Base-by-base conservation (phyloP, 2,329 filamentous ascomycete genomes). In the Aspergillus japonicus region DNA sequence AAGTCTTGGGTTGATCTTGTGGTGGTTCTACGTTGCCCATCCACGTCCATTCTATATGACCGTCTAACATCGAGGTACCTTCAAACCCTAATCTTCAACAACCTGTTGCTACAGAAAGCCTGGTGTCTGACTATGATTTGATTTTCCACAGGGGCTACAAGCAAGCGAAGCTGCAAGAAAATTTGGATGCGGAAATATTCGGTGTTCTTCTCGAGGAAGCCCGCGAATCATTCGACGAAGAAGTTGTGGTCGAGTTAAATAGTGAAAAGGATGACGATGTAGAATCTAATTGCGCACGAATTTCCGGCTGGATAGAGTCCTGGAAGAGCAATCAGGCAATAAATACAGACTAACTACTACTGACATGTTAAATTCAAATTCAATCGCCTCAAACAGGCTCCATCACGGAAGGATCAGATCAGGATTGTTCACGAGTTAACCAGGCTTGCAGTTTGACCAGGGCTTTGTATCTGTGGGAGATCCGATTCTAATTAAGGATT, bases 111-210 rank as follows among this genome's bases (percentile, higher is more conserved):
- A 2, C 53, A 19, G 10, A 42, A 49, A 51, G 29, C 31, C 52
- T 62, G 57, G 59, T 56, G 35, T 16, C 44, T 56, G 24, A 57
- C 8, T 19, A 44, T 44, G 16, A 44, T 44, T 44, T 14, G 16
- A 5, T 19, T 44, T 55, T 2, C 50, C 58, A 49, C 60, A 90
- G 89, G 66, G 89, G 91, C 63, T 97, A 97, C 75, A 83, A 86
- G 62, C 91, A 95, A 72, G 83, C 85, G 63, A 99, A 99, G 76
- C 81, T 99, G 48, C 91, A 98, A 75, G 95, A 98, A 76, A 99
- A 99, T 73, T 81, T 99, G 61, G 95, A 99, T 76, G 90, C 91
- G 31, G 95, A 99, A 80, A 98, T 99, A 72, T 98, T 99, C 88
- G 90, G 96, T 72, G 91, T 98, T 26, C 80, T 99, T 58, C 81